Evolutionary conservation across 495 filamentous ascomycete species (phyloP), one percentile per base, ranked within the genome.

Genomic region (Sordaria brevicollis): DNA sequence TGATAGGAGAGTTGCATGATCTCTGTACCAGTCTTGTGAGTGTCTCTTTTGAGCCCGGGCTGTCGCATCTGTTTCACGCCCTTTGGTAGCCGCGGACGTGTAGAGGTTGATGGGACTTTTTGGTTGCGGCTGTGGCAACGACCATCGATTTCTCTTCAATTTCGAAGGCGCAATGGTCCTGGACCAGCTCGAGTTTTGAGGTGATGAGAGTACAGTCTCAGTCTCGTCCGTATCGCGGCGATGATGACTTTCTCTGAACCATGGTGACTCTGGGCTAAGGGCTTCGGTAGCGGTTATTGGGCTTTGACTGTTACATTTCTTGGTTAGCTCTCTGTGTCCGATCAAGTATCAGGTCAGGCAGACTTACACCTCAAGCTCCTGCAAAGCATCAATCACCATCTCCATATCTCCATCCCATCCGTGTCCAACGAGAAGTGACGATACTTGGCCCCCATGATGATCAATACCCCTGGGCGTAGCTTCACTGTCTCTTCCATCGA

Each of bases 341-440:
- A 29, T 29, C 21, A 11, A 15, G 8, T 67, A 15, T 31, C 37
- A 31, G 17, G 21, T 35, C 33, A 6, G 2, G 2, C 8, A 37
- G 0, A 35, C 54, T 35, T 29, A 67, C 65, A 72, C 43, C 34
- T 57, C 66, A 36, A 77, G 25, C 38, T 75, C 73, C 5, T 74
- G 73, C 2, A 78, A 38, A n/a, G 73, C 68, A 38, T 73, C 75
- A 5, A 77, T 71, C 8, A 77, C 71, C 37, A 72, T 74, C 25
- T 73, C 67, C 34, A 74, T 72, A 33, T 68, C 67, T 15, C 74
- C 73, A 41, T 75, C 71, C 75, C 75, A 76, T 4, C 21, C 17
- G 33, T 57, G 33, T 38, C 54, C 68, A 5, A 43, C 25, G 2
- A 13, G 25, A 13, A 7, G 21, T 21, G 49, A 15, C 21, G 19